Conservation (phyloP, 2,329 filamentous ascomycete genomes). For the Aspergillus japonicus region DNA sequence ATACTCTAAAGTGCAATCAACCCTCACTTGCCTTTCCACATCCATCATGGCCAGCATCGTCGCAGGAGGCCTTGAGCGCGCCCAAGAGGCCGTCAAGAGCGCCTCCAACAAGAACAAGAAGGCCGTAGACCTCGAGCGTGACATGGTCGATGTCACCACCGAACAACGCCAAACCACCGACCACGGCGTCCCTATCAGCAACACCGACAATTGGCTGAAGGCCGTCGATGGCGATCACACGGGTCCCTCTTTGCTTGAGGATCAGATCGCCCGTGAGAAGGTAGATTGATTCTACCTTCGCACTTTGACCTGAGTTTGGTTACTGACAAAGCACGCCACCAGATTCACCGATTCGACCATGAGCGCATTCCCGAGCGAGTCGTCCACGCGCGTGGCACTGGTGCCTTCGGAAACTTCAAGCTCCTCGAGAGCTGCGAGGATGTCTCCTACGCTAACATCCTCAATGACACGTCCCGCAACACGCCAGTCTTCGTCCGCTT, state of each 20-base stretch:
- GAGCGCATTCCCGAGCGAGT: conserved; percentile 68
- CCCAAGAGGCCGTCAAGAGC: conserved; percentile 27
- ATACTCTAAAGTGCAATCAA: background rate
- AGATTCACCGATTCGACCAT: conserved; percentile 68
- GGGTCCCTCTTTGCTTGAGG: conserved; percentile 69
- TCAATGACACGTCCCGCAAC: conserved; percentile 66
- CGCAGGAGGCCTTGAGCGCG: conserved; percentile 31
- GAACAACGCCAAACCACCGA: conserved; percentile 69
- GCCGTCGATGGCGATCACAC: conserved; percentile 60
- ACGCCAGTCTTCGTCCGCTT: conserved; percentile 68
- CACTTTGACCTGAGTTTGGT: no score
- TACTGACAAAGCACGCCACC: background rate
- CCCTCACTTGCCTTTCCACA: background rate
- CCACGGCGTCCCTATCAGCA: conserved; percentile 69
- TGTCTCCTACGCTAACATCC: conserved; percentile 61
- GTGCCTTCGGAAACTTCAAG: conserved; percentile 66
- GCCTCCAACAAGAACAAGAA: conserved; percentile 47
- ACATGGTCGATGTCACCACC: conserved; percentile 59
- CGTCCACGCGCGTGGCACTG: conserved; percentile 65
- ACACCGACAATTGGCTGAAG: conserved; percentile 75
- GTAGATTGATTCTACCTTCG: conserved; percentile 38
- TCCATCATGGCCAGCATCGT: conserved; percentile 27
- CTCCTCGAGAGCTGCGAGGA: conserved; percentile 62
- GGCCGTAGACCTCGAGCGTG: conserved; percentile 58
- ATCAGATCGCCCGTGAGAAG: conserved; percentile 71